Evolutionary conservation across 2,329 filamentous ascomycete genomes (phyloP), one percentile per base, ranked within the genome.

Genomic region (Pestalotiopsis sp.): DNA sequence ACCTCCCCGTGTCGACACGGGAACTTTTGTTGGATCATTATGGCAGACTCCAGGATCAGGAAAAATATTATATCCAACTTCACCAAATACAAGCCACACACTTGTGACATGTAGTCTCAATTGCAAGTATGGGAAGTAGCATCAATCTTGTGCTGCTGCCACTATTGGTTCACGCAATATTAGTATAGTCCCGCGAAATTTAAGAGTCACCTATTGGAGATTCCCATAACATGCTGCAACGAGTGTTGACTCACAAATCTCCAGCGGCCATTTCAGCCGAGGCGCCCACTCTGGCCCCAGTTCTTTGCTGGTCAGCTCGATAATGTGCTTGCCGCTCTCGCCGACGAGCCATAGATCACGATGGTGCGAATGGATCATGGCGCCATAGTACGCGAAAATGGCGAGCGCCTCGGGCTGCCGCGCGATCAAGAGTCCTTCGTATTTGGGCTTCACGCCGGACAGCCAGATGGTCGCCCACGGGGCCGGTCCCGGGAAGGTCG

Each of bases 291-390:
- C 23, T 20, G 57, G 27, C 4, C 59, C 66, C 4, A 67, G 41
- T 12, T n/a, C 27, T 7, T 38, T 40, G 12, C 25, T 63, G 4
- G 61, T 27, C 3, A 67, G 49, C 11, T 57, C 25, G 12, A 67
- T 56, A 11, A 67, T 67, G 41, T 67, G 57, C 59, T 57, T 62
- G 20, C 66, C 66, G 13, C 40, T 36, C 20, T 63, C 59, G 12
- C 72, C 71, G n/a, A 79, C 70, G 65, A 76, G 75, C 77, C 77
- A 79, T 57, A 78, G 27, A 14, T 69, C 41, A 41, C 70, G 68
- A 14, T 56, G 49, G 17, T 70, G 73, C 31, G 74, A 67, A 64
- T 79, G 74, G 17, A 79, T 70, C 25, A 79, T 70, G 20, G 75
- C 69, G 0, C 73, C 70, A 57, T 78, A 78, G 68, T 78, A 74